phyloP scores from a whole-genome alignment of 2,329 filamentous ascomycete genomes.

The Penicillium psychrosexuale region DNA sequence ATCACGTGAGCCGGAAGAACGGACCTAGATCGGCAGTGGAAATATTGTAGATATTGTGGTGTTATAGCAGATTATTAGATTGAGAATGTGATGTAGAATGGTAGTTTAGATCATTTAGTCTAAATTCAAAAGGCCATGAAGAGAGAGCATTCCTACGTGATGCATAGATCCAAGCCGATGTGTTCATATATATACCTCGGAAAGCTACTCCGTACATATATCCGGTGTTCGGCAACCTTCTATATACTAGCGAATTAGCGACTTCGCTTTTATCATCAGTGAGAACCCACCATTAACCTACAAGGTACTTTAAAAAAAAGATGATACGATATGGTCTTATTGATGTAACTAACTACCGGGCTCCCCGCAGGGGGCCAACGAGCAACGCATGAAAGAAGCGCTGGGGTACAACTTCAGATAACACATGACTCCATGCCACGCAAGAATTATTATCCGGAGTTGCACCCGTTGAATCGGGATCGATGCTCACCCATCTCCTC shows the following conservation, averaged over 20 bases:
- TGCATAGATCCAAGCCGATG: background rate
- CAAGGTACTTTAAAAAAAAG: no score
- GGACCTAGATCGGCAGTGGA: background rate
- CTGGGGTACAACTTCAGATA: background rate
- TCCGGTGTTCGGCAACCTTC: background rate
- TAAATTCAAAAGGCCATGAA: background rate
- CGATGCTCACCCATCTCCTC: background rate
- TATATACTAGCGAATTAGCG: background rate
- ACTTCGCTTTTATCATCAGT: background rate
- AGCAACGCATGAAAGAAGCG: background rate
- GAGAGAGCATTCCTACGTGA: background rate
- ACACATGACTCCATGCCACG: conserved; percentile 2
- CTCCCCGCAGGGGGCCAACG: background rate
- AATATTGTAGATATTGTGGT: background rate
- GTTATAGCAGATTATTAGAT: no score
- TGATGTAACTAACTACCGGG: background rate
- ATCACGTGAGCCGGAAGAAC: conserved; percentile 35
- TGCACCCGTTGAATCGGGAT: background rate
- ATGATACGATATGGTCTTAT: background rate
- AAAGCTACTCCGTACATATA: background rate
- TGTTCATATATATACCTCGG: background rate
- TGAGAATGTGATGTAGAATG: background rate
- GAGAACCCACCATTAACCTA: background rate
- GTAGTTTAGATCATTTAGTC: no score
- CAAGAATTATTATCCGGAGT: background rate